These are phyloP conservation scores for Gnomoniopsis sp. DNA, from an alignment of 2,329 filamentous ascomycete species.

Conservation along the genomic window DNA sequence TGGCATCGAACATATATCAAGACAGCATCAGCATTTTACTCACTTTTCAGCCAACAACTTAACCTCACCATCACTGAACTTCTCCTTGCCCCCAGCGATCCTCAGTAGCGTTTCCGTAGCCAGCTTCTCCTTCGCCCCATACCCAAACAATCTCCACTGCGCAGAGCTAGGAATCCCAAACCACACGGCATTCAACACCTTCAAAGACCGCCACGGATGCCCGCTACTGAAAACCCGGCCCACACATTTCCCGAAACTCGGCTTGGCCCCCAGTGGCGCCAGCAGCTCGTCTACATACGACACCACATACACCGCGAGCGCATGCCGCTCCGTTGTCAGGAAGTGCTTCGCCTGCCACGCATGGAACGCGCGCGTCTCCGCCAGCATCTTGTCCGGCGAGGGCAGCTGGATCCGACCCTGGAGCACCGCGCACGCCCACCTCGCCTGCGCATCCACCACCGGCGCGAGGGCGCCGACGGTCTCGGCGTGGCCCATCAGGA, in stretches of 20 bases:
- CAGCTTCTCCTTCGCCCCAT: conserved; percentile 27
- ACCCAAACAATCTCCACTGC: conserved; percentile 33
- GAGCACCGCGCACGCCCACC: conserved; percentile 30
- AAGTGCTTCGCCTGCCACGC: conserved; percentile 25
- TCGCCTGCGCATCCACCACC: conserved; percentile 31
- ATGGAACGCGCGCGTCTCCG: conserved; percentile 25
- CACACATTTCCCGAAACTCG: conserved; percentile 27
- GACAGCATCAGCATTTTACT: neutral
- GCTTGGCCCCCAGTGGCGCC: conserved; percentile 29
- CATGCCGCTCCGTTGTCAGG: conserved; percentile 30
- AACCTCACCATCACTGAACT: conserved; percentile 6
- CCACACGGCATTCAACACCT: conserved; percentile 30
- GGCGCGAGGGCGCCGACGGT: conserved; percentile 29
- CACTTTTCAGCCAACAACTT: neutral
- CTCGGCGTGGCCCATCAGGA: conserved; percentile 31
- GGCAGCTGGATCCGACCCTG: conserved; percentile 25
- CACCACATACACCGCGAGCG: conserved; percentile 25
- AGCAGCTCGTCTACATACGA: conserved; percentile 31
- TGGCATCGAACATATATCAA: neutral
- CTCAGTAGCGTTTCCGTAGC: conserved; percentile 31
- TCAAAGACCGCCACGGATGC: conserved; percentile 25
- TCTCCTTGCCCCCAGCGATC: conserved; percentile 20
- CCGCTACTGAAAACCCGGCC: conserved; percentile 24
- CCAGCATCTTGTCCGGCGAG: conserved; percentile 24
- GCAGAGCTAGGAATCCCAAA: conserved; percentile 32